phyloP scores from a whole-genome alignment of 352 stramenopile genomes.

The Phytophthora rubi region DNA sequence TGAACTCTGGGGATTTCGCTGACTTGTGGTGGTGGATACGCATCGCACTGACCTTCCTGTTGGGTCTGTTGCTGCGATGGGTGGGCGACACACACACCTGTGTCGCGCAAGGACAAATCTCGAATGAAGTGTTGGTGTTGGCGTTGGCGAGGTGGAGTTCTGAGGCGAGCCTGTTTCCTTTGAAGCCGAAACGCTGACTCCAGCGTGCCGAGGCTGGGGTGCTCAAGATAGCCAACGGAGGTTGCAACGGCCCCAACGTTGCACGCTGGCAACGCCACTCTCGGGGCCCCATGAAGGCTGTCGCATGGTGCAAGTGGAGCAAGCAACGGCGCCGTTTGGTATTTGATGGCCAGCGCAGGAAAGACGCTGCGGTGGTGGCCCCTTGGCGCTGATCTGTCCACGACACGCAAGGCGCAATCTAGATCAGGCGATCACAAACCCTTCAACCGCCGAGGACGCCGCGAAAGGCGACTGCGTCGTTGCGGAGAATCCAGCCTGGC shows the following conservation, averaged over 20 bases:
- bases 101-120: conserved; percentile 23
- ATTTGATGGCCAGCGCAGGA: conserved; percentile 21
- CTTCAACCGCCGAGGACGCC: not conserved
- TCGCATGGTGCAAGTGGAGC: conserved; percentile 24
- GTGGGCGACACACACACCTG: conserved; percentile 7
- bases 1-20: conserved; percentile 37
- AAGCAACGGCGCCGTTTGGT: conserved; percentile 21
- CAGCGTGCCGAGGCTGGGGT: conserved; percentile 9
- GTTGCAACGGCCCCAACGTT: conserved; percentile 28
- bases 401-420: not conserved
- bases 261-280: conserved; percentile 1
- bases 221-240: conserved; percentile 31
- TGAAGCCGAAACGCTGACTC: conserved; percentile 28
- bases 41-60: conserved; percentile 32
- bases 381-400: conserved; percentile 13
- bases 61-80: conserved; percentile 14
- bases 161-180: conserved; percentile 20
- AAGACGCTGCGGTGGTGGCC: conserved; percentile 20
- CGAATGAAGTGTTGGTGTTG: conserved; percentile 21
- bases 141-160: not conserved
- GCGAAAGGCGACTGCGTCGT: conserved; percentile 24
- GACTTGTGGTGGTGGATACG: conserved; percentile 31
- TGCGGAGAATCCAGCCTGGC: conserved; percentile 18
- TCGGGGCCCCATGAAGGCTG: conserved; percentile 13
- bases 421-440: conserved; percentile 5